Evolutionary conservation across 306 rosid species (phyloP), one percentile per base, ranked within the genome.

Genomic region (Sicyos edulis): DNA sequence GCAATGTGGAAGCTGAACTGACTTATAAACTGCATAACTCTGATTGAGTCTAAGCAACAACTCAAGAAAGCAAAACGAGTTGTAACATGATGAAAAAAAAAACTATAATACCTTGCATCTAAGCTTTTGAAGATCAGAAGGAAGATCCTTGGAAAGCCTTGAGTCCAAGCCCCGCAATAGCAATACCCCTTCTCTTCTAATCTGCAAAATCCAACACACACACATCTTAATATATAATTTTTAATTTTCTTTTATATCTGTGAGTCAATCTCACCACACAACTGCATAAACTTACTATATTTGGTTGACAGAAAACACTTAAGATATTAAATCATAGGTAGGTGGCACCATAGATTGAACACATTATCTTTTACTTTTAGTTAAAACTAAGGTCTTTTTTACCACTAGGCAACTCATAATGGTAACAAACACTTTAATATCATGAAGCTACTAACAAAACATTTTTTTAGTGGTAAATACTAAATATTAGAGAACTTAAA

Each of bases 51-150:
- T n/a, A 59, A 56, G 45, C 11, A 37, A 24, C 26, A 42, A 13
- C 66, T 40, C 13, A 12, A 45, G 75, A 54, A 9, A 66, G n/a
- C 6, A 45, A 45, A 67, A 0, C 45, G 72, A 66, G 72, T 67
- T 21, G 8, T 15, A 17, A 37, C 34, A 52, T 65, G 20, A 76
- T 50, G 71, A 7, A 72, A 55, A 7, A 72, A 55, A 32, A 4
- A 16, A 2, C 26, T 34, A 13, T 44, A 51, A 62, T 87, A 93
- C 97, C 97, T 93, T 93, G 95, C 97, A 93, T 53, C 97, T 76
- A 72, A 93, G 99, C 78, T 89, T 93, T 79, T 93, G 99, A 73
- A 93, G 99, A 86, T 93, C 97, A 76, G 97, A 80, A 74, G 99
- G 96, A 83, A 93, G 95, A 79, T 91, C 97, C 84, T 91, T 93